Conservation (phyloP, 2,329 filamentous ascomycete genomes). For the Diaporthe citri region DNA sequence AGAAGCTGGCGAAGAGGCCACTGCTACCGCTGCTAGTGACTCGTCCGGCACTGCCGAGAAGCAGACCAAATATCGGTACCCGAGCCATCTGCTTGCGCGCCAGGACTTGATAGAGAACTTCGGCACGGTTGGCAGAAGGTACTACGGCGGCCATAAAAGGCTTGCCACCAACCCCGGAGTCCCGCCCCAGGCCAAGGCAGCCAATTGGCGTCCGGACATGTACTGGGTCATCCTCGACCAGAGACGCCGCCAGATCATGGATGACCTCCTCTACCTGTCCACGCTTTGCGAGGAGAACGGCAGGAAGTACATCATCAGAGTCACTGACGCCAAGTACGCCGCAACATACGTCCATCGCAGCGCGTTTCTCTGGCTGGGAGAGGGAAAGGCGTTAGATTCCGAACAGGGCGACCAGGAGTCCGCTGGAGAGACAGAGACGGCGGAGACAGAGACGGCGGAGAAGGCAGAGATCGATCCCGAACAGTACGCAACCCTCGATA, state of each 20-base stretch:
- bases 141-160: constrained; percentile 39
- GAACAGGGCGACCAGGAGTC: not conserved
- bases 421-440: not conserved
- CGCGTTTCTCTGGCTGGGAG: constrained; percentile 59
- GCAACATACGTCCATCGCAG: constrained; percentile 55
- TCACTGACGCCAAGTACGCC: constrained; percentile 59
- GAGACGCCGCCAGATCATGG: constrained; percentile 61
- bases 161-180: constrained; percentile 40
- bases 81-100: constrained; percentile 50
- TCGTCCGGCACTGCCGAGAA: not conserved
- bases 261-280: constrained; percentile 59
- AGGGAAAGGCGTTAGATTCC: constrained; percentile 9
- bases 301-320: constrained; percentile 57
- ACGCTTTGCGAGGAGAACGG: constrained; percentile 45
- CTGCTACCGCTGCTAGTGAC: not conserved
- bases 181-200: constrained; percentile 35
- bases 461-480: constrained; percentile 42
- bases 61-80: constrained; percentile 44
- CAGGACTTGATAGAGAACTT: constrained; percentile 50
- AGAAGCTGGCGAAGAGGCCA: not conserved
- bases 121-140: constrained; percentile 30
- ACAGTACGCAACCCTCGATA: constrained; percentile 60
- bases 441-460: not conserved
- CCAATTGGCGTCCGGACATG: constrained; percentile 69
- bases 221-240: constrained; percentile 62